Conservation (phyloP, 257 asterid species). For the Nicotiana benthamiana region DNA sequence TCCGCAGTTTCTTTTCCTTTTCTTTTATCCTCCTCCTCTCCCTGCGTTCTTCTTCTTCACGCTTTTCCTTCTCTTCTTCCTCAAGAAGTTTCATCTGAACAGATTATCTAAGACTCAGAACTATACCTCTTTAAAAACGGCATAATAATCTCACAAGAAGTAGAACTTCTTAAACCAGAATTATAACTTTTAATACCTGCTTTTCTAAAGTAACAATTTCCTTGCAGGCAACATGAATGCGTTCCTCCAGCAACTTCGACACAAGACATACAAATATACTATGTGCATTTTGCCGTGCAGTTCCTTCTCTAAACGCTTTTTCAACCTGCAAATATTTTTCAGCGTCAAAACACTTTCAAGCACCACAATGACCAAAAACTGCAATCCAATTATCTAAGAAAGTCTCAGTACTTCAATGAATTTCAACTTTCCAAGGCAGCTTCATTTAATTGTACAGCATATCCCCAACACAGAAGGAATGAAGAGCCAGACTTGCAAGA, state of each 20-base stretch:
- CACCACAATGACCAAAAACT: background rate
- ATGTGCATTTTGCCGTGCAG: constrained; percentile 98
- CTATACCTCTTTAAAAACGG: constrained; percentile 11
- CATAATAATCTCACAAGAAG: constrained; percentile 7
- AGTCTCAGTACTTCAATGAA: background rate
- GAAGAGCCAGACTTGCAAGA: background rate
- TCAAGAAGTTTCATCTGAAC: constrained; percentile 87
- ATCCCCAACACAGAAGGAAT: constrained; percentile 2
- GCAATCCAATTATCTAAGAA: background rate
- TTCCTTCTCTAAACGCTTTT: constrained; percentile 99
- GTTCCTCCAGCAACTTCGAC: constrained; percentile 79
- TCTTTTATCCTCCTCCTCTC: constrained; percentile 82
- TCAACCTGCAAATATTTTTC: constrained; percentile 55
- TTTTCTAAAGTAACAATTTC: constrained; percentile 88
- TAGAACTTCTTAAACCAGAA: background rate
- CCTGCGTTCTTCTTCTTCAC: constrained; percentile 83
- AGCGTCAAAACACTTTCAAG: background rate
- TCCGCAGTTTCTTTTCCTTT: constrained; percentile 82
- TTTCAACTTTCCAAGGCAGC: background rate
- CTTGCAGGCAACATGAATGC: constrained; percentile 89
- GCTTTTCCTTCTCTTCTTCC: constrained; percentile 98
- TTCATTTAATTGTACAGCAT: background rate
- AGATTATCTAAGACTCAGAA: constrained; percentile 19
- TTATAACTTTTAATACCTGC: constrained; percentile 43
- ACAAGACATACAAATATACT: constrained; percentile 94